Conservation (phyloP, 345 rosid species). For the Melaleuca alternifolia region DNA sequence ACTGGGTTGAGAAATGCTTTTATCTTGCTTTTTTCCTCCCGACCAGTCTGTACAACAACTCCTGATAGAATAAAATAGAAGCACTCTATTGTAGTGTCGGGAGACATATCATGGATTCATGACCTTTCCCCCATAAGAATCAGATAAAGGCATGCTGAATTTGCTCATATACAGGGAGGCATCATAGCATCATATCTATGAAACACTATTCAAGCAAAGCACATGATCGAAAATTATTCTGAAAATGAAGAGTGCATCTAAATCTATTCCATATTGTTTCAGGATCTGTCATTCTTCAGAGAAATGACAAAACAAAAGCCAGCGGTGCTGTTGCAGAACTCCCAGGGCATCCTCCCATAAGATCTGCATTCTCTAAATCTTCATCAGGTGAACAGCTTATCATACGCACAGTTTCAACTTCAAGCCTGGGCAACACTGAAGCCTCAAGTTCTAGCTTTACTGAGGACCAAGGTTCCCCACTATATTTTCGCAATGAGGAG, state of each 20-base stretch:
- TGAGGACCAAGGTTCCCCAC: conserved; percentile 4
- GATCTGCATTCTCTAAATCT: conserved; percentile 7
- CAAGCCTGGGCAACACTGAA: not conserved
- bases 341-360: not conserved
- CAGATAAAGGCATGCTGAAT: not conserved
- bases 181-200: not conserved
- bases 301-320: conserved; percentile 5
- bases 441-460: conserved; percentile 12
- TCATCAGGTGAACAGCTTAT: conserved; percentile 11
- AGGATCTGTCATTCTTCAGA: conserved; percentile 8
- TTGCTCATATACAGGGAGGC: not conserved
- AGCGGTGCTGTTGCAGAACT: conserved; percentile 6
- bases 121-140: not conserved
- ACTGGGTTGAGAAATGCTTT: not conserved
- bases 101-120: not conserved
- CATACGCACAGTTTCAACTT: not conserved
- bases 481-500: conserved; percentile 10
- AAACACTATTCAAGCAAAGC: not conserved
- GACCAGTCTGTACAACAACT: not conserved
- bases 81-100: not conserved
- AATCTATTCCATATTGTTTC: not conserved
- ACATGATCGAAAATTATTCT: not conserved
- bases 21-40: not conserved
- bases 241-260: not conserved
- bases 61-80: not conserved